Evolutionary conservation across 2,329 filamentous ascomycete species (phyloP).

Genomic region (Talaromyces amestolkiae): DNA sequence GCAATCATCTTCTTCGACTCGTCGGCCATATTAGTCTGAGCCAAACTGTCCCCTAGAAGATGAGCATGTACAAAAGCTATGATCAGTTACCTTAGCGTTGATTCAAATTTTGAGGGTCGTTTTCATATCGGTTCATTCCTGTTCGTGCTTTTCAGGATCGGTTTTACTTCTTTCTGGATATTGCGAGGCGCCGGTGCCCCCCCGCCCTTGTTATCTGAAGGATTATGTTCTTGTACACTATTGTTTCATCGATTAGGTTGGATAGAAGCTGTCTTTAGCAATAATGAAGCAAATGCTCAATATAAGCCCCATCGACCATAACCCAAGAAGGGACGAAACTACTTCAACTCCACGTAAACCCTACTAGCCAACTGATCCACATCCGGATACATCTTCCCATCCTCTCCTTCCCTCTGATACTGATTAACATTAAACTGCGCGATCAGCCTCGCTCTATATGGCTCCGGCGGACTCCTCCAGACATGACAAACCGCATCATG

Average conservation of each 20-base stretch:
- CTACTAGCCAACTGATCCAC: slow-evolving; percentile 1
- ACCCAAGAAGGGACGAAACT: neutral
- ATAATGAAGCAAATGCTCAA: neutral
- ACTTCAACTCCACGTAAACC: slow-evolving; percentile 7
- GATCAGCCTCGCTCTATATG: slow-evolving; percentile 7
- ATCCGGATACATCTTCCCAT: neutral
- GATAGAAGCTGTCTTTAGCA: neutral
- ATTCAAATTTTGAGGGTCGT: neutral
- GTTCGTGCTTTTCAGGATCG: neutral
- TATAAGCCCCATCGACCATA: neutral
- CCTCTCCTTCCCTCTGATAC: neutral
- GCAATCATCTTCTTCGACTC: neutral
- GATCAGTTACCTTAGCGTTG: neutral
- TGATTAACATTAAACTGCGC: neutral
- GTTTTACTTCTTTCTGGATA: neutral
- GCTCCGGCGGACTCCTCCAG: slow-evolving; percentile 21
- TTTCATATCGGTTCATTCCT: neutral
- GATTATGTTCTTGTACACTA: neutral
- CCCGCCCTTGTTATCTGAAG: neutral
- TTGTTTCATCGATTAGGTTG: neutral
- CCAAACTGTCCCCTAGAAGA: neutral
- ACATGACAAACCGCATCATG: slow-evolving; percentile 21
- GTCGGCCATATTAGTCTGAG: neutral
- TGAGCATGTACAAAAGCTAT: slow-evolving; percentile 4
- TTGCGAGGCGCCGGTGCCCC: neutral